A percentile compares a stretch with the other conserved stretches of the same genome.
Evolutionary conservation across 345 rosid genomes (phyloP).

Genomic region (Durio zibethinus): DNA sequence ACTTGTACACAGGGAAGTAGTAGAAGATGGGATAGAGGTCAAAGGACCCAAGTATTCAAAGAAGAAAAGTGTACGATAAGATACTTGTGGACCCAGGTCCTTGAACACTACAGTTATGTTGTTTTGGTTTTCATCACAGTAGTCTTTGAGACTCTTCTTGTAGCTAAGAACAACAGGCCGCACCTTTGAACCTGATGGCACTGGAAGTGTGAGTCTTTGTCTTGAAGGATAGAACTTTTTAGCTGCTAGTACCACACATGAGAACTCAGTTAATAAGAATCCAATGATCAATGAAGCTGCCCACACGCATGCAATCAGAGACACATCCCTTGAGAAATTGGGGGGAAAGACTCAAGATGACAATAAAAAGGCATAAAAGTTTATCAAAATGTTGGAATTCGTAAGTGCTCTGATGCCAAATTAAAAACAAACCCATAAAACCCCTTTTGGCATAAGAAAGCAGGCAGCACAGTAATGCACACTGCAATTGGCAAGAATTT

Average conservation of each 20-base stretch:
- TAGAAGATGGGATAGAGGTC: slow-evolving; percentile 79
- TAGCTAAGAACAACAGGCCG: slow-evolving; percentile 60
- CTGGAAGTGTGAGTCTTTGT: slow-evolving; percentile 88
- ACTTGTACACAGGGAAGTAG: slow-evolving; percentile 75
- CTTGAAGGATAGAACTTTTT: slow-evolving; percentile 90
- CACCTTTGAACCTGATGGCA: slow-evolving; percentile 69
- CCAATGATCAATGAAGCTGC: not conserved
- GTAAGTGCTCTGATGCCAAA: not conserved
- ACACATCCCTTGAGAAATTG: not conserved
- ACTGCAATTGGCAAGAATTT: not conserved
- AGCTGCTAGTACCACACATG: slow-evolving; percentile 45
- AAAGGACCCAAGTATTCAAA: slow-evolving; percentile 91
- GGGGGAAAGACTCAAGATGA: not conserved
- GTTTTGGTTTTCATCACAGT: slow-evolving; percentile 56
- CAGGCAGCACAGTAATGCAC: not conserved
- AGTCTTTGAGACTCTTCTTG: slow-evolving; percentile 72
- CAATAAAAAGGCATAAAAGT: not conserved
- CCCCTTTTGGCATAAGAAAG: not conserved
- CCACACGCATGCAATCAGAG: not conserved
- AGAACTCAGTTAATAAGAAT: not conserved
- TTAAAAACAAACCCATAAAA: not conserved
- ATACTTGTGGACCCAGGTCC: slow-evolving; percentile 96
- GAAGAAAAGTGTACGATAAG: slow-evolving; percentile 93
- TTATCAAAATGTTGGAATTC: not conserved
- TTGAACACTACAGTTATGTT: slow-evolving; percentile 70